Conservation (phyloP, 202 grass and related monocot species). For the Schoenoplectus triqueter region DNA sequence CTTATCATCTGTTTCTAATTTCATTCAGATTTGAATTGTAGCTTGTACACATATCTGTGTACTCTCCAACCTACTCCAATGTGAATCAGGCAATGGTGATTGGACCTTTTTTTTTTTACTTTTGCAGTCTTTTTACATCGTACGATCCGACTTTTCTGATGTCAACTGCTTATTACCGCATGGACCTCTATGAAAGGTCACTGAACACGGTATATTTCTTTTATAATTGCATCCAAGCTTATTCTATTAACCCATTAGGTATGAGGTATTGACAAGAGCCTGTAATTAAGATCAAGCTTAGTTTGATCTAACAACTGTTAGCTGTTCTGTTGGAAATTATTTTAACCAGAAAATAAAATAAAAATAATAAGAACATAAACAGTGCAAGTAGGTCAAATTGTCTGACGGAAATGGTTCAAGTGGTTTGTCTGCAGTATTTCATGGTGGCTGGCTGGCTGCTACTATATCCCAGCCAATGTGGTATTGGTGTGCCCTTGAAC, state of each 20-base stretch:
- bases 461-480: no score
- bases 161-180: conserved; percentile 95
- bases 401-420: not conserved
- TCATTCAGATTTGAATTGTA: not conserved
- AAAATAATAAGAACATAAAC: conserved; percentile 7
- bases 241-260: not conserved
- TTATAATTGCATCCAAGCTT: not conserved
- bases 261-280: not conserved
- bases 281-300: not conserved
- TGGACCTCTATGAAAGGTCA: conserved; percentile 76
- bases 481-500: no score
- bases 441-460: not conserved
- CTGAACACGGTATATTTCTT: conserved; percentile 62
- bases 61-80: not conserved
- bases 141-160: conserved; percentile 82
- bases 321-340: not conserved
- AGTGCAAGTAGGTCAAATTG: not conserved
- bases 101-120: conserved; percentile 29
- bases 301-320: not conserved
- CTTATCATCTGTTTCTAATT: not conserved
- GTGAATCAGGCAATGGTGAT: not conserved
- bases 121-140: conserved; percentile 91
- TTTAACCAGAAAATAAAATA: not conserved
- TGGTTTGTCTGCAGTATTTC: not conserved
- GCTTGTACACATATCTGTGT: not conserved